A percentile compares a stretch with the other conserved stretches of the same genome.
Evolutionary conservation across 345 rosid species (phyloP).

Genomic region (Syzygium grande): DNA sequence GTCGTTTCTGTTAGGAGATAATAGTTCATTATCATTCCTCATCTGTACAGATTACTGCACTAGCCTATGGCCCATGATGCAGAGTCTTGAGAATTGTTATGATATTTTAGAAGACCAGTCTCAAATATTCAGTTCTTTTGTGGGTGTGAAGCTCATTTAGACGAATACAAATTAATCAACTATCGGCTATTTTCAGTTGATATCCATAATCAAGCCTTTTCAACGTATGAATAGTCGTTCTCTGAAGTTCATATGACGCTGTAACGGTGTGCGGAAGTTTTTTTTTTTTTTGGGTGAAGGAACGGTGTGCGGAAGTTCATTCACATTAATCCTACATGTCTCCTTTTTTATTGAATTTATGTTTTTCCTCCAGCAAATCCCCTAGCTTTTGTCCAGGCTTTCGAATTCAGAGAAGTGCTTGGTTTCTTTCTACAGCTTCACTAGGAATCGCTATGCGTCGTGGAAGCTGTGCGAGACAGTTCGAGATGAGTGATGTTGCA

Average conservation of each 20-base stretch:
- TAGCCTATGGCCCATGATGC: neutral
- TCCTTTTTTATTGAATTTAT: neutral
- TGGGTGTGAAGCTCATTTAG: neutral
- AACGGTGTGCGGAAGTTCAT: neutral
- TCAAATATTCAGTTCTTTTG: fast-evolving
- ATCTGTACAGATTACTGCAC: too few species aligned
- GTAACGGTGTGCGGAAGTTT: neutral
- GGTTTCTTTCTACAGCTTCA: neutral
- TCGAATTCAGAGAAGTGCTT: neutral
- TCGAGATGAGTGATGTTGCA: neutral
- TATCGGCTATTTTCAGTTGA: neutral
- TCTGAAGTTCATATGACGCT: neutral
- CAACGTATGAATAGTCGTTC: neutral
- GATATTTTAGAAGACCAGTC: neutral
- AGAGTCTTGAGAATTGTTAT: neutral
- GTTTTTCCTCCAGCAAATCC: neutral
- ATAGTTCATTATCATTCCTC: neutral
- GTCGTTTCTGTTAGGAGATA: neutral
- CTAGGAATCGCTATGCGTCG: fast-evolving
- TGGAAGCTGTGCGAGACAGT: neutral
- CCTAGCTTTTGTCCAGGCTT: neutral
- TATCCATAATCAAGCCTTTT: neutral
- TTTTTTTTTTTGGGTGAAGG: too few species aligned
- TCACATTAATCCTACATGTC: neutral
- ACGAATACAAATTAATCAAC: neutral